Base-by-base conservation (phyloP, 2,329 filamentous ascomycete species). In the Trichoderma harzianum region DNA sequence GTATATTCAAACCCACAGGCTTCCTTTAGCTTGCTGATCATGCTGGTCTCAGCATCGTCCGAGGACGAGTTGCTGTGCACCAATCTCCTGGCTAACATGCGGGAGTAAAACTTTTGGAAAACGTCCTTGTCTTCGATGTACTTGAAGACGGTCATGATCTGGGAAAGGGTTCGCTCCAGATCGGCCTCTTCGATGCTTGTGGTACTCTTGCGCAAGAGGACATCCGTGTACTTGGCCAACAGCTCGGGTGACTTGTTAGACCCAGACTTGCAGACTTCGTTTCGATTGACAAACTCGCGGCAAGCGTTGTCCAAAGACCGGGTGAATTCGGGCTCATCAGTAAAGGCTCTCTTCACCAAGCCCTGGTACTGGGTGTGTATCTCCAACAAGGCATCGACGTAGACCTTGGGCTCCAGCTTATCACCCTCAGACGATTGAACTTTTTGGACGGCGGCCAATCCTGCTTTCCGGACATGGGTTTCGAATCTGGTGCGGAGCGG, bases 71-170 rank as follows among this genome's bases (percentile, higher is more conserved):
- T 98, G 80, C 93, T 94, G 81, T 98, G 94, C 21, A 99, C 96
- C 70, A 99, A 85, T 77, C 96, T 94, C 81, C 97, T 94, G 64
- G 96, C 96, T 77, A 99, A 85, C 91, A 97, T 97, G 74, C 95
- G 93, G 2, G 95, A 97, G 84, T 99, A 99, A 83, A 98, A 99
- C 82, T 98, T 99, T 82, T 98, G 96, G 88, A 99, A 99, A 6
- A 99, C 97, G 79, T 99, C 96, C 86, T 99, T 99, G 83, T 99
- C 97, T 80, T 99, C 96, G 74, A 99, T 98, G 83, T 99, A 99
- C 85, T 98, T 98, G 89, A 99, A 99, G 70, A 99, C 94, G 1
- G 95, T 98, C 96, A 99, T 99, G 78, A 99, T 96, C 81, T 98
- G 93, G 24, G 90, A 90, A 34, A 98, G 85, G 36, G 94, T 92